Base-by-base conservation (phyloP, 192 early-diverging fungal species). In the Helicostylum pulchrum region DNA sequence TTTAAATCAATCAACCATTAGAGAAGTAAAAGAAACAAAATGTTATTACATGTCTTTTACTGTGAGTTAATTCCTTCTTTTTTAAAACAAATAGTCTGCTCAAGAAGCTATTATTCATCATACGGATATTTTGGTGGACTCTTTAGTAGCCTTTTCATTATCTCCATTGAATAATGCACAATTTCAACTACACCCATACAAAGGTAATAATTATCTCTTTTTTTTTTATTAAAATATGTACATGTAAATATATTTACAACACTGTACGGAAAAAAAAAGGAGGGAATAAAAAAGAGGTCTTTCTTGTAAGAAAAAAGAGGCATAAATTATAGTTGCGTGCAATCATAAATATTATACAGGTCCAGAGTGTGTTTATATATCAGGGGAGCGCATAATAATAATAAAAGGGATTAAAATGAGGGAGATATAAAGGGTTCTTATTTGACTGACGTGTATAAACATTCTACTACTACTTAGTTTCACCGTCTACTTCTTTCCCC, bases 81-180 rank as follows among this genome's bases (percentile, higher is more conserved):
- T n/a, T n/a, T n/a, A n/a, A n/a, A n/a, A n/a, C n/a, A n/a, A n/a
- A n/a, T n/a, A n/a, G 54, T 10, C n/a, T 31, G 10, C 17, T 15
- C 17, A 36, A 20, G 32, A 32, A 32, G 54, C 54, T 3, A 45
- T 59, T 45, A 26, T 59, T 21, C 21, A 45, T 45, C 57, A 59
- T 45, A 44, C 36, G 9, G 14, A 39, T 2, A 43, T 14, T 21
- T 59, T 59, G 12, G 23, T 59, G 8, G 57, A 59, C 36, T 1
- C 11, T 15, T 45, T 59, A 12, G 32, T 42, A 14, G 21, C 21
- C 1, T 59, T 23, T 30, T 45, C 43, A 7, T 23, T 36, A 3
- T 2, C 36, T 14, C 57, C 39, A 26, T 20, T 17, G 23, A 21
- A 15, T 48, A 48, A 43, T 26, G 21, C n/a, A 36, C 54, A 56